These are phyloP conservation scores for Lentinula detonsa DNA, from an alignment of 768 basidiomycete genomes.

Conservation along the genomic window DNA sequence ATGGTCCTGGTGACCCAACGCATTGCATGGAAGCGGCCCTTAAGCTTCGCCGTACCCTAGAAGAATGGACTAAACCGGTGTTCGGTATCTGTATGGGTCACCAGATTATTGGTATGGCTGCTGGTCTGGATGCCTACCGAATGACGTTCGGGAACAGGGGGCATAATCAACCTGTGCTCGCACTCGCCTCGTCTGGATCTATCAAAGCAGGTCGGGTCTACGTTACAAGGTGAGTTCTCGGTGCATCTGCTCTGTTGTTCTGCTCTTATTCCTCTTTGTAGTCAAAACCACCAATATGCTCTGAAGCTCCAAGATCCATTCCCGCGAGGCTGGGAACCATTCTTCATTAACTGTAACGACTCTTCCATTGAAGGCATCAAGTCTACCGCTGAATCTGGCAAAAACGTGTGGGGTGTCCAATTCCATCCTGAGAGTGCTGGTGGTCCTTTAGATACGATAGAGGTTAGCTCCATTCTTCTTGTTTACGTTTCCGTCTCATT, in stretches of 20 bases:
- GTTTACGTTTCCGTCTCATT: background rate
- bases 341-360: conserved; percentile 99
- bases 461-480: conserved; percentile 43
- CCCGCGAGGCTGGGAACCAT: conserved; percentile 96
- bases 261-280: conserved; percentile 18
- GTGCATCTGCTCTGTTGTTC: background rate
- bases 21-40: conserved; percentile 83
- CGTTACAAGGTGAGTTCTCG: conserved; percentile 72
- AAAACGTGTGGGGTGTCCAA: conserved; percentile 95
- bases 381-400: conserved; percentile 83
- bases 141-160: conserved; percentile 99
- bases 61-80: conserved; percentile 89
- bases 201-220: conserved; percentile 96
- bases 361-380: conserved; percentile 99
- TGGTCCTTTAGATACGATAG: conserved; percentile 97
- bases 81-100: conserved; percentile 99
- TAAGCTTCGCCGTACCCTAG: conserved; percentile 73
- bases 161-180: conserved; percentile 97
- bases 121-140: conserved; percentile 91
- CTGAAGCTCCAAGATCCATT: conserved; percentile 89
- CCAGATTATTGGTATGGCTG: conserved; percentile 96
- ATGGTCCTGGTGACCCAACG: conserved; percentile 92
- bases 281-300: conserved; percentile 99
- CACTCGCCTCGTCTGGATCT: conserved; percentile 87
- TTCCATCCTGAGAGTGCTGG: conserved; percentile 99